These are phyloP conservation scores for Bisporella sp. DNA, from an alignment of 2,329 filamentous ascomycete species.

Conservation along the genomic window DNA sequence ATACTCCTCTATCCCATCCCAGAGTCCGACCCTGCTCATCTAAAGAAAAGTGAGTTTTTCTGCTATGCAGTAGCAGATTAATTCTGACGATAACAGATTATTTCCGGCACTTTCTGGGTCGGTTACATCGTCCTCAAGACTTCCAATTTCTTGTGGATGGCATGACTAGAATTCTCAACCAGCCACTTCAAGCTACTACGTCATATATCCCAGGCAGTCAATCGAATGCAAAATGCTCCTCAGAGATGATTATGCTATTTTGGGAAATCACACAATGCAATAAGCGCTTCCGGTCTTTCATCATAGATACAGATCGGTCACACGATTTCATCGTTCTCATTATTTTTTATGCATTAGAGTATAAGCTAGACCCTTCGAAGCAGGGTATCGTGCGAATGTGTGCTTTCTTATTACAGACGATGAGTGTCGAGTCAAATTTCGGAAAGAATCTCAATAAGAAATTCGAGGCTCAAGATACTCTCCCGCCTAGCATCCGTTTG, in stretches of 20 bases:
- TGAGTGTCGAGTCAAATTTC: conserved; percentile 90
- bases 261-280: conserved; percentile 98
- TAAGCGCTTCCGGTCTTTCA: conserved; percentile 91
- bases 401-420: conserved; percentile 89
- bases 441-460: conserved; percentile 82
- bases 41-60: conserved; percentile 54
- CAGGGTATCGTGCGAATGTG: conserved; percentile 95
- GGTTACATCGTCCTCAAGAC: conserved; percentile 87
- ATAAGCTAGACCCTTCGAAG: conserved; percentile 77
- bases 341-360: conserved; percentile 87
- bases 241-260: conserved; percentile 94
- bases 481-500: conserved; percentile 76
- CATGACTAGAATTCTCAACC: conserved; percentile 86
- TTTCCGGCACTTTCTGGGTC: conserved; percentile 75
- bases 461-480: conserved; percentile 82
- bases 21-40: conserved; percentile 56
- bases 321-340: conserved; percentile 90
- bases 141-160: conserved; percentile 97
- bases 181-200: conserved; percentile 80
- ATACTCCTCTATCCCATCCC: conserved; percentile 83
- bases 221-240: conserved; percentile 72
- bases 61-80: background rate
- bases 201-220: conserved; percentile 86
- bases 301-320: conserved; percentile 88
- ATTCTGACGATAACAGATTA: conserved; percentile 44